phyloP scores from a whole-genome alignment of 176 grass and related monocot genomes.

The Thalia dealbata region DNA sequence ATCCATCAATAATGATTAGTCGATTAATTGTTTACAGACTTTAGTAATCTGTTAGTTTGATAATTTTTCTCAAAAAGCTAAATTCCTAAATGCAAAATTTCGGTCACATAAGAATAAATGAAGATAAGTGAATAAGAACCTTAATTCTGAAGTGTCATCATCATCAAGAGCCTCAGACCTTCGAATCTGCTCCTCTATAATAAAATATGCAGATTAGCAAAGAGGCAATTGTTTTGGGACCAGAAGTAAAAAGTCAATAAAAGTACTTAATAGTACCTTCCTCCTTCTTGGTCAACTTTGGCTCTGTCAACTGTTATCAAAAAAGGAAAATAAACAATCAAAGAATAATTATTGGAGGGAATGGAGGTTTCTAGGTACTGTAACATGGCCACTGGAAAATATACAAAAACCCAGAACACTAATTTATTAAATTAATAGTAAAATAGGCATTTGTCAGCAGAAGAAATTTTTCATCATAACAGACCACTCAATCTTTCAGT shows the following conservation, averaged over 20 bases:
- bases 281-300: constrained; percentile 70
- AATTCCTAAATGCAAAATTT: background rate
- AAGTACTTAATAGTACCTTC: constrained; percentile 47
- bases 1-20: background rate
- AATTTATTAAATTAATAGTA: background rate
- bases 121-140: constrained; percentile 30
- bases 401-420: background rate
- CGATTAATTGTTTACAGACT: background rate
- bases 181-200: constrained; percentile 52
- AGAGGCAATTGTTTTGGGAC: background rate
- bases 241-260: constrained; percentile 16
- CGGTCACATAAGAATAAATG: constrained; percentile 3
- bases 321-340: constrained; percentile 15
- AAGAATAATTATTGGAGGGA: background rate
- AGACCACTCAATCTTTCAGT: background rate
- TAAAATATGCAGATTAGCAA: constrained; percentile 15
- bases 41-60: no score
- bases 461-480: no score
- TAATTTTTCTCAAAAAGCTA: background rate
- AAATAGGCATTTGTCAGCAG: background rate
- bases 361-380: background rate
- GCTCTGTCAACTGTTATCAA: constrained; percentile 56
- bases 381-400: background rate
- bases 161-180: constrained; percentile 71
- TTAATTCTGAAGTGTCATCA: constrained; percentile 59